phyloP scores from a whole-genome alignment of 2,329 filamentous ascomycete genomes.

The Cadophora gregata region DNA sequence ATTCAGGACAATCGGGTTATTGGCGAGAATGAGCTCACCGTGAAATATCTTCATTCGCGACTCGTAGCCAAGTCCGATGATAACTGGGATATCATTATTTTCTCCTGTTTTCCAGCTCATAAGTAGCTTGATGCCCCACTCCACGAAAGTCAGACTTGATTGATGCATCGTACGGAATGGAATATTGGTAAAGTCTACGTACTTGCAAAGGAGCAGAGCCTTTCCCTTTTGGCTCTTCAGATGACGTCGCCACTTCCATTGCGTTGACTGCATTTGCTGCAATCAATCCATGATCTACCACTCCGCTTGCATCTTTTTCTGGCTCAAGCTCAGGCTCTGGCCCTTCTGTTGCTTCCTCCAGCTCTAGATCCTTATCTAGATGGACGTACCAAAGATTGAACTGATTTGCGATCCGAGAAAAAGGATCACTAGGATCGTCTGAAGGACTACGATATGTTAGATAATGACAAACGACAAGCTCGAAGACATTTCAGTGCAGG shows the following conservation, averaged over 20 bases:
- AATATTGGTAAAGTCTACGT: too few relatives aligned
- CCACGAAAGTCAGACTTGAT: background rate
- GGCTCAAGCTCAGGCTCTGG: too few relatives aligned
- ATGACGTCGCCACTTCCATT: too few relatives aligned
- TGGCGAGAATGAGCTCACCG: conserved; percentile 1
- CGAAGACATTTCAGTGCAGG: too few relatives aligned
- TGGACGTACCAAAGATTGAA: conserved; percentile 20
- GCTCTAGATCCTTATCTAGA: conserved; percentile 1
- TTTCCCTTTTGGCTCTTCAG: too few relatives aligned
- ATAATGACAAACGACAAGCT: too few relatives aligned
- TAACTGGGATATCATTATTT: background rate
- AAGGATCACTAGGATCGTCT: background rate
- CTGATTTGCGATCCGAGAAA: background rate
- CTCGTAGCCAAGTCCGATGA: conserved; percentile 6
- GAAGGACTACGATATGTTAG: too few relatives aligned
- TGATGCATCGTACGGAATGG: too few relatives aligned
- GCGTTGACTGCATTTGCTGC: too few relatives aligned
- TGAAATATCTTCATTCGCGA: conserved; percentile 2
- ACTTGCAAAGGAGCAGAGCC: too few relatives aligned
- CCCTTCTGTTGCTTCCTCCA: background rate
- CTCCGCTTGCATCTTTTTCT: too few relatives aligned
- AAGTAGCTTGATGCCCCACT: conserved; percentile 9
- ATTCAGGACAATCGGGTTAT: background rate
- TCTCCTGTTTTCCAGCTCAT: background rate
- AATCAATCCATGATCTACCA: too few relatives aligned